Evolutionary conservation across 2,329 filamentous ascomycete species (phyloP), one percentile per base, ranked within the genome.

Genomic region (Xylariaceae sp.): DNA sequence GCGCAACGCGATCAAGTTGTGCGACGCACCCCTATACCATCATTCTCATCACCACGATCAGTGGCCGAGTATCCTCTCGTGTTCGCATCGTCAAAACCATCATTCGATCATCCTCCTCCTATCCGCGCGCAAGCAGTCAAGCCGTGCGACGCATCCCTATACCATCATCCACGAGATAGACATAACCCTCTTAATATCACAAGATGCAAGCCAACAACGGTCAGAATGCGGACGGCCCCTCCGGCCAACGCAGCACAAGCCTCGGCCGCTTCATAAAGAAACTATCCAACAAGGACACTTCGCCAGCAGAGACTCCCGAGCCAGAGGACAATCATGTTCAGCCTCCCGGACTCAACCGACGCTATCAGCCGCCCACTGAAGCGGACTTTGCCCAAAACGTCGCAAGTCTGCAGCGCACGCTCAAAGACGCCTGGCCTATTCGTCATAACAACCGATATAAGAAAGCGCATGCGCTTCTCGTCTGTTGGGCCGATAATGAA

Each of bases 361-460:
- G 48, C 30, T 7, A 50, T 5, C 30, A 30, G 31, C 34, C 19
- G 11, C 47, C 35, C 4, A 55, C 57, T 0, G 49, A 47, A 7
- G 55, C 4, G 40, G 57, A 57, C 30, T 42, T 59, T 12, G 53
- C 44, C 6, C 40, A 50, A n/a, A 19, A 55, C 4, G 39, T 34
- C 1, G 31, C 19, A 3, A n/a, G 41, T 3, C 52, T 59, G 3
- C 48, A 51, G 32, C 39, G 12, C 0, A 29, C 39, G 0, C 19
- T 58, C 0, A 37, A 47, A 1, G 45, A 45, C 11, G 35, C 50
- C n/a, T 60, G 58, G 58, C 49, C 58, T 3, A 44, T 12, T 7
- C 56, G 58, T 3, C 46, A 59, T 19, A 27, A 56, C n/a, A 59
- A 49, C n/a, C 56, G 51, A 27, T 60, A 60, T 29, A 39, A 47